These are phyloP conservation scores for Wickerhamomyces bisporus DNA, from an alignment of 805 yeast species.

Conservation along the genomic window DNA sequence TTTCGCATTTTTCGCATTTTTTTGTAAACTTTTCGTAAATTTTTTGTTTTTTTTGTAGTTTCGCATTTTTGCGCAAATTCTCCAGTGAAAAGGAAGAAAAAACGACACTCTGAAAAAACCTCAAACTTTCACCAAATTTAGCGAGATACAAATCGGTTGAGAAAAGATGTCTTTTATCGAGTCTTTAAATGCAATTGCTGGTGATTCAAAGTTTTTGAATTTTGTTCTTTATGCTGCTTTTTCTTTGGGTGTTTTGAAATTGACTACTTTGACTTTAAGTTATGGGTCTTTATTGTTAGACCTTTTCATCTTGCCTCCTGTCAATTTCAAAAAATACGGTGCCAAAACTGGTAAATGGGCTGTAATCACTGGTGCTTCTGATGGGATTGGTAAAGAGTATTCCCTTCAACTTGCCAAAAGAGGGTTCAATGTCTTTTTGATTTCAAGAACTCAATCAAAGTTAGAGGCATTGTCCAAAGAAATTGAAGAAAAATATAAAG, in stretches of 20 bases:
- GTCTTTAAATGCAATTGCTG: constrained; percentile 8
- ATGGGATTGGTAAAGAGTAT: constrained; percentile 94
- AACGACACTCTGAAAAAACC: too few relatives aligned
- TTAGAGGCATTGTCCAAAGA: constrained; percentile 62
- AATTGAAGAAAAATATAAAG: constrained; percentile 53
- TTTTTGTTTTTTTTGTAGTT: not conserved
- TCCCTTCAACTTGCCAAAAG: constrained; percentile 78
- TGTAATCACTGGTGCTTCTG: constrained; percentile 95
- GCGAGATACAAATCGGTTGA: too few relatives aligned
- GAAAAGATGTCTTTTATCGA: constrained; percentile 13
- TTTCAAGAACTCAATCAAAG: constrained; percentile 80
- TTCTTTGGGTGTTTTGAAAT: constrained; percentile 58
- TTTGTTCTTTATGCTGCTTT: constrained; percentile 36
- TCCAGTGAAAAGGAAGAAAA: too few relatives aligned
- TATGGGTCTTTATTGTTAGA: constrained; percentile 52
- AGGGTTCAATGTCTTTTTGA: constrained; percentile 78
- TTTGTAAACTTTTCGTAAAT: too few relatives aligned
- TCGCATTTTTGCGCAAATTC: not conserved
- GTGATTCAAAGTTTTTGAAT: constrained; percentile 11
- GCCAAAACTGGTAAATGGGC: constrained; percentile 76
- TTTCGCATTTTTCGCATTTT: not conserved
- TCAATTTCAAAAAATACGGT: constrained; percentile 63
- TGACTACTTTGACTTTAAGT: constrained; percentile 46
- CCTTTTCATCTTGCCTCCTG: constrained; percentile 58
- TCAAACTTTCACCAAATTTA: too few relatives aligned